These are phyloP conservation scores for Eucalyptus marginata DNA, from an alignment of 345 rosid species.

Conservation along the genomic window DNA sequence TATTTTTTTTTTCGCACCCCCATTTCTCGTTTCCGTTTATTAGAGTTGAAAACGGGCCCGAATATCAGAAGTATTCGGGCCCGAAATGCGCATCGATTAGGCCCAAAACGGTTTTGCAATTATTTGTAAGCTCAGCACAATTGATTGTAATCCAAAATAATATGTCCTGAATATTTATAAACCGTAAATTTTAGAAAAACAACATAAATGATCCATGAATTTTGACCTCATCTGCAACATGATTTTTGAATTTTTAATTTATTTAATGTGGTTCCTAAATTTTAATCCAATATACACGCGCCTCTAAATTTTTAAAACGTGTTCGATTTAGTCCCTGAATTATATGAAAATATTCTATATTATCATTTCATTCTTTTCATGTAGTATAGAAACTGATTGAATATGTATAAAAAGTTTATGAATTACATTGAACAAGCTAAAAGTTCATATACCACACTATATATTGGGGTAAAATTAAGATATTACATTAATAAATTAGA, in stretches of 20 bases:
- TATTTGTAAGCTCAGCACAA: not conserved
- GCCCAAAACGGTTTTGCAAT: not conserved
- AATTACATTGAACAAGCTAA: fast-evolving
- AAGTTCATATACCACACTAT: fast-evolving
- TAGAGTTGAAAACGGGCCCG: not conserved
- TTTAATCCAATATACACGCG: fast-evolving
- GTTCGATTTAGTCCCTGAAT: fast-evolving
- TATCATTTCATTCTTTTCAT: fast-evolving
- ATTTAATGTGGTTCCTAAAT: fast-evolving
- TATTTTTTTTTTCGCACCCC: too few species aligned
- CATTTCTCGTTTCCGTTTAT: not conserved
- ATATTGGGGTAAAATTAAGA: fast-evolving
- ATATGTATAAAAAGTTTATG: too few species aligned
- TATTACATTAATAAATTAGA: fast-evolving
- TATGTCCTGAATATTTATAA: too few species aligned
- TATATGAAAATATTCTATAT: too few species aligned
- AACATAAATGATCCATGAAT: too few species aligned
- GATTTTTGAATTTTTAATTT: too few species aligned
- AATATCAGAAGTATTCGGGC: not conserved
- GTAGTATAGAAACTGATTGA: too few species aligned
- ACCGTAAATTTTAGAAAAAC: too few species aligned
- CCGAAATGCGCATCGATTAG: not conserved
- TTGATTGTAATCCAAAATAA: not conserved
- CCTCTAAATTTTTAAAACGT: fast-evolving
- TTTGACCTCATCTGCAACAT: fast-evolving